Percentiles rank a stretch among this genome's conserved stretches.
These are phyloP conservation scores for Chytriomyces hyalinus DNA, from an alignment of 192 early-diverging fungal species.

Conservation along the genomic window DNA sequence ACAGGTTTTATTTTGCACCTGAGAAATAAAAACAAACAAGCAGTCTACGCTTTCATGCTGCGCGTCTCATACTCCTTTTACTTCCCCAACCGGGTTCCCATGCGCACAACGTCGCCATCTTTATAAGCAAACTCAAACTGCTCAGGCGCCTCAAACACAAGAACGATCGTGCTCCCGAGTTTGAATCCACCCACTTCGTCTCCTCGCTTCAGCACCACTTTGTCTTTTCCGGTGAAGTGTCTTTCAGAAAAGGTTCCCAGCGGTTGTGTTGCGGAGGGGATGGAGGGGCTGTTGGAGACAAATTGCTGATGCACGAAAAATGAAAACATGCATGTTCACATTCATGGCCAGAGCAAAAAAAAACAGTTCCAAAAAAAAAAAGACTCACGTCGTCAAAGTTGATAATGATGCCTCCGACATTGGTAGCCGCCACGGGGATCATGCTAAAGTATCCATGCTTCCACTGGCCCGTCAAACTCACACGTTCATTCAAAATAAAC, in stretches of 20 bases:
- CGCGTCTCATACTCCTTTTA: not conserved
- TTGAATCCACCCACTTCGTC: conserved; percentile 96
- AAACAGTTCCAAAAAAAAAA: not conserved
- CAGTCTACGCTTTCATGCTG: not conserved
- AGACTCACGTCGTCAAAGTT: conserved; percentile 84
- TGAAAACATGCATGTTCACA: conserved; percentile 7
- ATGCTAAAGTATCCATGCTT: conserved; percentile 93
- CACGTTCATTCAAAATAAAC: conserved; percentile 97
- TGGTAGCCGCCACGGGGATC: conserved; percentile 97
- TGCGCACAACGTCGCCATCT: conserved; percentile 75
- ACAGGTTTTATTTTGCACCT: no score
- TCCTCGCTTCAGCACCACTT: conserved; percentile 73
- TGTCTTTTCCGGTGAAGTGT: conserved; percentile 69
- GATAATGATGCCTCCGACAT: conserved; percentile 94
- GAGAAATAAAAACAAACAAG: not conserved
- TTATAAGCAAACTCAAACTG: conserved; percentile 77
- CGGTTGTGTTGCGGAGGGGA: conserved; percentile 39
- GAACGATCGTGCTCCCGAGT: conserved; percentile 92
- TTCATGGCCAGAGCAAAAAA: not conserved
- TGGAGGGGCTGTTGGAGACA: conserved; percentile 50
- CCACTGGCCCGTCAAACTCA: conserved; percentile 92
- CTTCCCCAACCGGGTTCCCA: conserved; percentile 77
- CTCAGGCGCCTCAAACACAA: conserved; percentile 94
- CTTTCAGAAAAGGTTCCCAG: conserved; percentile 80
- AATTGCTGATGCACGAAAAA: conserved; percentile 39